Conservation (phyloP, 768 basidiomycete species). For the Rhizopogon roseolus region DNA sequence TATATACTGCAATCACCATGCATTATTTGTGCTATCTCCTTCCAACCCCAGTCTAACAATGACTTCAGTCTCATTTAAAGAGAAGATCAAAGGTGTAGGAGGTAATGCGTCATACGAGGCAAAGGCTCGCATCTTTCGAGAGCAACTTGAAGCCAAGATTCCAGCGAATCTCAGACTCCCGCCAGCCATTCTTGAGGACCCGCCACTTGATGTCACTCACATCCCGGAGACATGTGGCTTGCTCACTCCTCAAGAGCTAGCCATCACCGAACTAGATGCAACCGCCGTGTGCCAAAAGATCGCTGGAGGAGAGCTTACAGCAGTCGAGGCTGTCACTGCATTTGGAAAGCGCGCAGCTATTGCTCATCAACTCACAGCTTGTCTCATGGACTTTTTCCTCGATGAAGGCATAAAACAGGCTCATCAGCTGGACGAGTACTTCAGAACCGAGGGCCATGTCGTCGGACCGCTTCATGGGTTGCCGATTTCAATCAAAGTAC, state of each 20-base stretch:
- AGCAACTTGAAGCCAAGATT: slow-evolving; percentile 20
- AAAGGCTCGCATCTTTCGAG: slow-evolving; percentile 13
- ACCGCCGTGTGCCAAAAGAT: slow-evolving; percentile 26
- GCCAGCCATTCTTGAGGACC: slow-evolving; percentile 11
- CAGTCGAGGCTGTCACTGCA: slow-evolving; percentile 36
- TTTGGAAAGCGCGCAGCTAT: slow-evolving; percentile 49
- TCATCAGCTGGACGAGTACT: slow-evolving; percentile 36
- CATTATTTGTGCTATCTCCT: neutral
- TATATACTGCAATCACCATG: neutral
- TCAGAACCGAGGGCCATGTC: slow-evolving; percentile 30
- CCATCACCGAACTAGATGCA: slow-evolving; percentile 32
- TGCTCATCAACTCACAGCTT: slow-evolving; percentile 41
- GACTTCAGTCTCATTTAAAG: slow-evolving; percentile 11
- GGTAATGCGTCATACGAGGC: slow-evolving; percentile 16
- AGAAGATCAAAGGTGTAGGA: slow-evolving; percentile 16
- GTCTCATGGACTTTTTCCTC: slow-evolving; percentile 41
- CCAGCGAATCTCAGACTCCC: slow-evolving; percentile 14
- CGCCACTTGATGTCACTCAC: slow-evolving; percentile 27
- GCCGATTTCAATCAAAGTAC: slow-evolving; percentile 36
- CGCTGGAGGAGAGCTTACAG: slow-evolving; percentile 24
- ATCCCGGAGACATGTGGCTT: slow-evolving; percentile 29
- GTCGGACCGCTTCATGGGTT: slow-evolving; percentile 41
- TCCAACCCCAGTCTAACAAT: neutral
- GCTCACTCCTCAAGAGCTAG: slow-evolving; percentile 26
- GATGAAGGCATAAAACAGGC: slow-evolving; percentile 37